A percentile compares a stretch with the other conserved stretches of the same genome.
phyloP scores from a whole-genome alignment of 1,139 yeast genomes.

The Kodamaea arcana region DNA sequence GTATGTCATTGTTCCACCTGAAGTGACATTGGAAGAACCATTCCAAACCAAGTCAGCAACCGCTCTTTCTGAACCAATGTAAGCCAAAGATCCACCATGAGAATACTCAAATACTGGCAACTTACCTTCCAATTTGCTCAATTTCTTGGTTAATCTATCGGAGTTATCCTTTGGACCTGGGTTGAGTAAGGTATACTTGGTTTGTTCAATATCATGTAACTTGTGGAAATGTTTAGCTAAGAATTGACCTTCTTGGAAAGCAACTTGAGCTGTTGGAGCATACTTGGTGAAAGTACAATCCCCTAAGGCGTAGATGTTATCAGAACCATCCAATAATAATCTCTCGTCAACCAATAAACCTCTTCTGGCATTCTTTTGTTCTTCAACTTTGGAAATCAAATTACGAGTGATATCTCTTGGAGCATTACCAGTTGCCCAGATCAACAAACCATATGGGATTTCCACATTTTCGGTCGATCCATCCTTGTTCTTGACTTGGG shows the following conservation, averaged over 20 bases:
- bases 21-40: slow-evolving; percentile 72
- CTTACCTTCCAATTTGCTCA: slow-evolving; percentile 38
- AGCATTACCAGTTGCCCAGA: slow-evolving; percentile 98
- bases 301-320: slow-evolving; percentile 84
- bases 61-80: slow-evolving; percentile 87
- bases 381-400: slow-evolving; percentile 66
- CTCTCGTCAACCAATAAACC: slow-evolving; percentile 83
- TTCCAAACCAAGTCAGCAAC: slow-evolving; percentile 92
- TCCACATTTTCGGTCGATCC: slow-evolving; percentile 56
- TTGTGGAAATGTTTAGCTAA: slow-evolving; percentile 69
- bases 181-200: slow-evolving; percentile 40
- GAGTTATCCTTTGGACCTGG: slow-evolving; percentile 30
- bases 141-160: slow-evolving; percentile 40
- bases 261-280: slow-evolving; percentile 97
- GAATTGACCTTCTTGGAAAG: slow-evolving; percentile 88
- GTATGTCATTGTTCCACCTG: slow-evolving; percentile 85
- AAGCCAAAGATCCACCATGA: slow-evolving; percentile 74
- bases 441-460: slow-evolving; percentile 85
- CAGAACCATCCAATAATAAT: slow-evolving; percentile 78
- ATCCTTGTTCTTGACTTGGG: slow-evolving; percentile 62
- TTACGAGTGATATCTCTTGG: slow-evolving; percentile 73
- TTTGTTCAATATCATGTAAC: slow-evolving; percentile 62
- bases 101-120: slow-evolving; percentile 59
- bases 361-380: slow-evolving; percentile 83
- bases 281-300: slow-evolving; percentile 90